A percentile compares a stretch with the other conserved stretches of the same genome.
Evolutionary conservation across 2,329 filamentous ascomycete species (phyloP).

Genomic region (Ophidiomyces ophidiicola): DNA sequence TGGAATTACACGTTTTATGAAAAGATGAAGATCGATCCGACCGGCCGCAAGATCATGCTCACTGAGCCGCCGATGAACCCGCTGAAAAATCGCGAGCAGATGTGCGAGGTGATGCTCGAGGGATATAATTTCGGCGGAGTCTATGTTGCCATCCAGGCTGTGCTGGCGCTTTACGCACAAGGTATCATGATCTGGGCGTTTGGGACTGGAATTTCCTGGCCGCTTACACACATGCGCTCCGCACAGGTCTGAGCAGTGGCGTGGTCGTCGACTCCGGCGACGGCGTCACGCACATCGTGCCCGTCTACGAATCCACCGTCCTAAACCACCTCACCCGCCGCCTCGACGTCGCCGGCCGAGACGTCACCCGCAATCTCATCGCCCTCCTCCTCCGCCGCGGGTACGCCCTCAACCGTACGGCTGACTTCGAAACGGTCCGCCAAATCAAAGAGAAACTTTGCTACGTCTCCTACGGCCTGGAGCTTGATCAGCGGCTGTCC

Average conservation of each 20-base stretch:
- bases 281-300: constrained; percentile 95
- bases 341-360: constrained; percentile 87
- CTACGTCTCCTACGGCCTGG: constrained; percentile 96
- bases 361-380: constrained; percentile 97
- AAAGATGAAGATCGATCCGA: constrained; percentile 86
- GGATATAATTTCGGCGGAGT: constrained; percentile 91
- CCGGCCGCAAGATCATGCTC: constrained; percentile 88
- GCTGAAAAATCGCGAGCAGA: constrained; percentile 88
- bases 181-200: constrained; percentile 41
- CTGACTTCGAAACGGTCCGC: constrained; percentile 96
- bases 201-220: background rate
- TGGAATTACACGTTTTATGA: constrained; percentile 99
- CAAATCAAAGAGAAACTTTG: constrained; percentile 99
- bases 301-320: constrained; percentile 95
- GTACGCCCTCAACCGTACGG: constrained; percentile 93
- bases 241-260: constrained; percentile 65
- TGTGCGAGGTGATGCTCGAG: constrained; percentile 99
- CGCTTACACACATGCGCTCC: background rate
- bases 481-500: constrained; percentile 86
- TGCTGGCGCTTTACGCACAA: constrained; percentile 90
- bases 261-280: constrained; percentile 99
- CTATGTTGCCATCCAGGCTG: constrained; percentile 95
- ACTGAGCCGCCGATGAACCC: constrained; percentile 98
- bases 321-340: constrained; percentile 91
- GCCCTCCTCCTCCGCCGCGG: constrained; percentile 83